These are phyloP conservation scores for Lentithecium fluviatile DNA, from an alignment of 495 filamentous ascomycete genomes.

Conservation along the genomic window DNA sequence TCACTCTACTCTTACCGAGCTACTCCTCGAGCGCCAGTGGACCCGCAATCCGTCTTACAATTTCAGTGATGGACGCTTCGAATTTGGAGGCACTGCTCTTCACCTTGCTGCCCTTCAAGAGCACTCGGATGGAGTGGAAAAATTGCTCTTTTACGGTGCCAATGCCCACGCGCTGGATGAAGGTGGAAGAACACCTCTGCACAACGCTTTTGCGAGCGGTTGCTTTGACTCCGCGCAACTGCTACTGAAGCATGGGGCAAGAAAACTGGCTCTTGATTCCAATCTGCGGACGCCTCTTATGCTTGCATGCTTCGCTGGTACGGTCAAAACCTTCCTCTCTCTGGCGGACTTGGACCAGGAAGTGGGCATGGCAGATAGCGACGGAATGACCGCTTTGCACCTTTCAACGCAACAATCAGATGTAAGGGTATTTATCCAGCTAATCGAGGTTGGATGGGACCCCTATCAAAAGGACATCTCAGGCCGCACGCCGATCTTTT, in stretches of 20 bases:
- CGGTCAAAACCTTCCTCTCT: slow-evolving; percentile 24
- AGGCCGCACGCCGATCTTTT: not conserved
- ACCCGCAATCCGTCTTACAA: not conserved
- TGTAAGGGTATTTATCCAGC: not conserved
- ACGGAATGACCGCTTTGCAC: not conserved
- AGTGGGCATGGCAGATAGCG: not conserved
- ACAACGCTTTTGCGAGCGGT: not conserved
- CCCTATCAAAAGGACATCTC: not conserved
- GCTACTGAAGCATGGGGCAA: not conserved
- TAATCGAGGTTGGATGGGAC: not conserved
- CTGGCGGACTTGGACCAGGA: not conserved
- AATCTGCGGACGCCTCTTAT: not conserved
- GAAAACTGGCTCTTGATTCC: not conserved
- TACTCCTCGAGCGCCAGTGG: no score
- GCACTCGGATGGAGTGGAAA: not conserved
- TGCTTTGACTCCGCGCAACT: not conserved
- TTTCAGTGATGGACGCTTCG: not conserved
- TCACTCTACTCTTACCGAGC: no score
- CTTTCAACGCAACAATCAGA: not conserved
- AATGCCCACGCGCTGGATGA: not conserved
- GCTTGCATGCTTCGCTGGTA: slow-evolving; percentile 11
- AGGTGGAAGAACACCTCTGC: not conserved
- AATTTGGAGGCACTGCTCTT: not conserved
- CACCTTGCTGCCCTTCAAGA: not conserved
- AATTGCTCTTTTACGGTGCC: not conserved